These are phyloP conservation scores for Pleurotus platypus DNA, from an alignment of 768 basidiomycete species.

Conservation along the genomic window DNA sequence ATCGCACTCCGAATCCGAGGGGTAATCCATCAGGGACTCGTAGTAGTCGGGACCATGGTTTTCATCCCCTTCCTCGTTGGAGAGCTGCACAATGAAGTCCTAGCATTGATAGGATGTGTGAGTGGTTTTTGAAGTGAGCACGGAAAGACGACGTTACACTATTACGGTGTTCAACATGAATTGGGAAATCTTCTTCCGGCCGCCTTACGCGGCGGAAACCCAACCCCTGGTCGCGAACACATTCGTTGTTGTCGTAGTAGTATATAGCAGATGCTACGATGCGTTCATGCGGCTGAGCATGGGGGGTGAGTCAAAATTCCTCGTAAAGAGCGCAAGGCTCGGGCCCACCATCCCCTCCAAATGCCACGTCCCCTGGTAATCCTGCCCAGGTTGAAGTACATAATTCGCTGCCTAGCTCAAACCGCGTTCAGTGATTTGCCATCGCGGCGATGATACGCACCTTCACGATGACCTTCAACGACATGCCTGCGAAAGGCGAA, in stretches of 20 bases:
- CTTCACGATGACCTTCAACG: neutral
- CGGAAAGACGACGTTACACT: no score
- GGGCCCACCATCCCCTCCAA: constrained; percentile 14
- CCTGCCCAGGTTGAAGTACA: constrained; percentile 9
- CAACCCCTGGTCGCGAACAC: constrained; percentile 10
- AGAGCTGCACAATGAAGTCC: neutral
- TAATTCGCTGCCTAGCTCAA: constrained; percentile 13
- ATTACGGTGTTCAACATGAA: no score
- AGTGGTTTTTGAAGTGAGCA: neutral
- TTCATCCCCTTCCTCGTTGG: neutral
- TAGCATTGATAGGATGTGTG: neutral
- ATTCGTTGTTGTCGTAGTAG: constrained; percentile 12
- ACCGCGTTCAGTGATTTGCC: neutral
- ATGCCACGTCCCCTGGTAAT: constrained; percentile 16
- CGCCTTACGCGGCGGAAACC: constrained; percentile 7
- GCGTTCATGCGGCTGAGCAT: constrained; percentile 13
- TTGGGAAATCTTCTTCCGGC: constrained; percentile 3
- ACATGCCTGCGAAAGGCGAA: neutral
- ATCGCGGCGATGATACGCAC: neutral
- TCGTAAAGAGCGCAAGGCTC: no score
- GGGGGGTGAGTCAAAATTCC: no score
- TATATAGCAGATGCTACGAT: constrained; percentile 14
- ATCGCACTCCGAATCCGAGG: neutral
- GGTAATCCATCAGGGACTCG: neutral
- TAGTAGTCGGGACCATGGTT: neutral